A percentile compares a stretch with the other conserved stretches of the same genome.
These are phyloP conservation scores for Pistacia integerrima DNA, from an alignment of 345 rosid species.

Conservation along the genomic window DNA sequence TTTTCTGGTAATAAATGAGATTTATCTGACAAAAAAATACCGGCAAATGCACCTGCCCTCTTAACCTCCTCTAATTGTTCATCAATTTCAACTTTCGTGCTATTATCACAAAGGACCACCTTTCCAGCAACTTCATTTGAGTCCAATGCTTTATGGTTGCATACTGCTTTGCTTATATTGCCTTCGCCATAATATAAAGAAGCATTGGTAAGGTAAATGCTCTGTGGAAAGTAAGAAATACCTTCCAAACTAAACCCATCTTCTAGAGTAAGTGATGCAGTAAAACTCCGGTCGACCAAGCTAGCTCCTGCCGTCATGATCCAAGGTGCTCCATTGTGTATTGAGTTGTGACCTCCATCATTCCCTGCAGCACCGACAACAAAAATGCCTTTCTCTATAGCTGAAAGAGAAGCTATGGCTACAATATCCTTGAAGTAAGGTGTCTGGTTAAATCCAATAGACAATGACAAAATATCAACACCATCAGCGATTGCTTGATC, in stretches of 20 bases:
- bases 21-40: constrained; percentile 26
- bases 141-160: constrained; percentile 22
- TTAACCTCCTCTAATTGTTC: constrained; percentile 25
- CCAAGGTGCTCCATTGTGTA: constrained; percentile 46
- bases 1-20: constrained; percentile 5
- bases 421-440: constrained; percentile 40
- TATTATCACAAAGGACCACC: constrained; percentile 38
- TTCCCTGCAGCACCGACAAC: constrained; percentile 55
- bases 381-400: constrained; percentile 47
- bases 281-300: constrained; percentile 42
- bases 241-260: constrained; percentile 27
- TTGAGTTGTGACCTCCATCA: constrained; percentile 35
- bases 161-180: constrained; percentile 23
- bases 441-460: constrained; percentile 42
- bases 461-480: constrained; percentile 59
- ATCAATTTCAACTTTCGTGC: neutral
- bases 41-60: constrained; percentile 36
- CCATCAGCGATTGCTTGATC: constrained; percentile 77
- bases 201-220: constrained; percentile 23
- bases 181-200: constrained; percentile 28
- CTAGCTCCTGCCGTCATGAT: constrained; percentile 48
- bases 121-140: constrained; percentile 27
- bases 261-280: constrained; percentile 27
- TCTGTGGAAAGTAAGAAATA: constrained; percentile 33
- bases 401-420: constrained; percentile 61